phyloP scores from a whole-genome alignment of 2,329 filamentous ascomycete genomes.

The Fonsecaea erecta region DNA sequence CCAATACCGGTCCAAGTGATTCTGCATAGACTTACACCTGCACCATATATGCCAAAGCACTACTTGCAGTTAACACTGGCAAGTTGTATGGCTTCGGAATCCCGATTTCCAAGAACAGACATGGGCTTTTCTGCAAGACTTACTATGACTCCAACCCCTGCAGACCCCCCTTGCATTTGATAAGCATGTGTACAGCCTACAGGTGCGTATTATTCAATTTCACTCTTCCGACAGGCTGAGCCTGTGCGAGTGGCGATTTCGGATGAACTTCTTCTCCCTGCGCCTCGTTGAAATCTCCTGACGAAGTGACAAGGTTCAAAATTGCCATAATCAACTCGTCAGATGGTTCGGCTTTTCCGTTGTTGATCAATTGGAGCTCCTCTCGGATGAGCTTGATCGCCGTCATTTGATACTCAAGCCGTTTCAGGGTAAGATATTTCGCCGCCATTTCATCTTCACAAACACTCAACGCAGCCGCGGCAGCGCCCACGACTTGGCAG shows the following conservation, averaged over 20 bases:
- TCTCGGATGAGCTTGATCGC: constrained; percentile 1
- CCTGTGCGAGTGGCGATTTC: constrained; percentile 3
- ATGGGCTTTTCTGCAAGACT: neutral
- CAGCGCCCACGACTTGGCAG: constrained; percentile 7
- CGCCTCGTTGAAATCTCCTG: neutral
- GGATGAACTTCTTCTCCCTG: neutral
- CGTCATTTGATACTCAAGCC: constrained; percentile 2
- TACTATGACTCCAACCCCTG: constrained; percentile 1
- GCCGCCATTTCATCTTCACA: neutral
- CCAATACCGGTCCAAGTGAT: neutral
- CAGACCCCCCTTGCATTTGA: constrained; percentile 4
- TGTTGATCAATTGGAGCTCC: constrained; percentile 2
- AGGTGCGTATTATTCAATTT: constrained; percentile 2
- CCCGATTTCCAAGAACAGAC: neutral
- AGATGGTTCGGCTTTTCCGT: neutral
- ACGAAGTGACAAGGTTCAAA: constrained; percentile 3
- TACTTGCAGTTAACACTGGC: neutral
- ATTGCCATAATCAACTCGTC: constrained; percentile 6
- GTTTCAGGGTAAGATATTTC: neutral
- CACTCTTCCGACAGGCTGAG: constrained; percentile 1
- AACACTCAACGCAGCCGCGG: neutral
- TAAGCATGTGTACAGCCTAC: constrained; percentile 1
- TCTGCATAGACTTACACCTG: neutral
- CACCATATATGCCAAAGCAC: constrained; percentile 4
- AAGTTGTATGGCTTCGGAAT: neutral